Conservation (phyloP, 2,329 filamentous ascomycete genomes). For the Curvularia lunata region DNA sequence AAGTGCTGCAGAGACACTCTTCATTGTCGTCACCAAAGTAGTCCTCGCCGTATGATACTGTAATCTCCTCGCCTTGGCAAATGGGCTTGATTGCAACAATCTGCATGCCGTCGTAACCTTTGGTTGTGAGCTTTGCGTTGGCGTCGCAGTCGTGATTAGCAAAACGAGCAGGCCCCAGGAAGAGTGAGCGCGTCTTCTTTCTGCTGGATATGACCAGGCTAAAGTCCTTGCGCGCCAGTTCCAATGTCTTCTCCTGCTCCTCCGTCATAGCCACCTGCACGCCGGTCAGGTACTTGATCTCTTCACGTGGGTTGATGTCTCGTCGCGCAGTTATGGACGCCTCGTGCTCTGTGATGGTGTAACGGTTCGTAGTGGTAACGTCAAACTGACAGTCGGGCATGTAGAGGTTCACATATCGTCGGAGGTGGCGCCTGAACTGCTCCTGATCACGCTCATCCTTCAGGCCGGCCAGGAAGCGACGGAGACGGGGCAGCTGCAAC, state of each 20-base stretch:
- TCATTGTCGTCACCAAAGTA: slow-evolving; percentile 97
- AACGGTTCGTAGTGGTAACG: slow-evolving; percentile 90
- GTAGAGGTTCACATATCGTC: slow-evolving; percentile 92
- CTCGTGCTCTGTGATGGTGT: slow-evolving; percentile 89
- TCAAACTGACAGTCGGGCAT: slow-evolving; percentile 93
- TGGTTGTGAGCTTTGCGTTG: slow-evolving; percentile 86
- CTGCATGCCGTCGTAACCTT: slow-evolving; percentile 84
- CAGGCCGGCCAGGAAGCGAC: slow-evolving; percentile 71
- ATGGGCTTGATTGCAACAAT: slow-evolving; percentile 86
- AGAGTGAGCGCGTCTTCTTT: slow-evolving; percentile 87
- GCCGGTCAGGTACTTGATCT: slow-evolving; percentile 87
- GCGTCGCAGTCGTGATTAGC: slow-evolving; percentile 97
- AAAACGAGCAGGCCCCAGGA: slow-evolving; percentile 93
- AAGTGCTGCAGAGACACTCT: slow-evolving; percentile 90
- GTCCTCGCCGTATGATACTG: slow-evolving; percentile 91
- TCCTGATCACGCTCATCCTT: slow-evolving; percentile 80
- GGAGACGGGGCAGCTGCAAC: slow-evolving; percentile 73
- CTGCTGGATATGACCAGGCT: slow-evolving; percentile 94
- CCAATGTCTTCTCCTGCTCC: slow-evolving; percentile 84
- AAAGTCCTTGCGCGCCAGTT: slow-evolving; percentile 86
- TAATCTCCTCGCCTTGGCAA: slow-evolving; percentile 88
- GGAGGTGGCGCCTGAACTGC: slow-evolving; percentile 83
- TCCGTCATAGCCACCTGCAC: slow-evolving; percentile 92
- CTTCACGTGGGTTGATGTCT: slow-evolving; percentile 79
- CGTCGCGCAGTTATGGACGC: slow-evolving; percentile 83